Evolutionary conservation across 2,329 filamentous ascomycete genomes (phyloP).

Genomic region (Blastomyces parvus): DNA sequence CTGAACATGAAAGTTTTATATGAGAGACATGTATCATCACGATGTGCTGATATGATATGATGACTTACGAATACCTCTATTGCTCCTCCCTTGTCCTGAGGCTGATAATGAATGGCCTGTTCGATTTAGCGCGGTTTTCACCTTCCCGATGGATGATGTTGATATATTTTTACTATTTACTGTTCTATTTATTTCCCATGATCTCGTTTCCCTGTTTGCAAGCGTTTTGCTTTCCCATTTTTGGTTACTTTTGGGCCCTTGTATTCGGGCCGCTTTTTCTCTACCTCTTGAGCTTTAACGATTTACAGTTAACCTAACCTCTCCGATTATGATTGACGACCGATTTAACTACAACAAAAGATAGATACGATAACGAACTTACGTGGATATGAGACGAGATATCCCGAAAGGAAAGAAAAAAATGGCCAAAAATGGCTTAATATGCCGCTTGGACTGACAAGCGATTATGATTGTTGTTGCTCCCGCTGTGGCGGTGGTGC

Average conservation of each 20-base stretch:
- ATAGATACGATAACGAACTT: background rate
- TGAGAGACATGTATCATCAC: slow-evolving; percentile 5
- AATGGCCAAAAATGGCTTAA: background rate
- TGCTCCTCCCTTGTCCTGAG: background rate
- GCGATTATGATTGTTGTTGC: background rate
- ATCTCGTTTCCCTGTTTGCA: background rate
- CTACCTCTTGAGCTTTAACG: background rate
- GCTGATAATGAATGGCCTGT: background rate
- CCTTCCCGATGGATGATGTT: background rate
- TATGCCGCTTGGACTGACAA: background rate
- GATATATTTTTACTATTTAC: background rate
- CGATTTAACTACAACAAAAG: background rate
- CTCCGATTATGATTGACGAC: background rate
- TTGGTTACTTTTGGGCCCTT: background rate
- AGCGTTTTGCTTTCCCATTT: background rate
- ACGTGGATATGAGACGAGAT: background rate
- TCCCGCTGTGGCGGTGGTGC: no score
- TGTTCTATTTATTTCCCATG: background rate
- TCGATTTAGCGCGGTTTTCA: slow-evolving; percentile 1
- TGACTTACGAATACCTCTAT: background rate
- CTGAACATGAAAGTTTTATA: background rate
- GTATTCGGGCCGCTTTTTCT: background rate
- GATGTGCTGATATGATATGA: slow-evolving; percentile 2
- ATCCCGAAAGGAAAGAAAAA: background rate
- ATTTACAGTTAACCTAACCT: no score